These are phyloP conservation scores for Saccharomycopsis oosterbeekiorum DNA, from an alignment of 805 yeast genomes.

Conservation along the genomic window DNA sequence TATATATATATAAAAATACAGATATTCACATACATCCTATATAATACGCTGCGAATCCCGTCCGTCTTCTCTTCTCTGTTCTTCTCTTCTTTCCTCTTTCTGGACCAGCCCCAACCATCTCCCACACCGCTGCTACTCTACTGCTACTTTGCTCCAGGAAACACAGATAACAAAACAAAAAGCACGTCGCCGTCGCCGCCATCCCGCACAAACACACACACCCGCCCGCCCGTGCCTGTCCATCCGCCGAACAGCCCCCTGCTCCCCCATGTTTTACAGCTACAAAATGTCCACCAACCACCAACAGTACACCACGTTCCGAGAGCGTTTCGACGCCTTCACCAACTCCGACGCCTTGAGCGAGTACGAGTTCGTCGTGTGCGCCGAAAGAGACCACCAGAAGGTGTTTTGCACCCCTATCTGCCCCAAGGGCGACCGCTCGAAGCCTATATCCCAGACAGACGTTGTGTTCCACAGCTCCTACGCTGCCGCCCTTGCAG, in stretches of 20 bases:
- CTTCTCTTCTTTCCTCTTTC: no score
- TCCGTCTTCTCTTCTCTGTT: no score
- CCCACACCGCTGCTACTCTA: no score
- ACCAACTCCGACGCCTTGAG: neutral
- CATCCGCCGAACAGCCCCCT: neutral
- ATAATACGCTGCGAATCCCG: no score
- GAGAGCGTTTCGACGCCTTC: neutral
- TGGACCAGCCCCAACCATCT: no score
- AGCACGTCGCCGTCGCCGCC: no score
- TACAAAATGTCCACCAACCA: neutral
- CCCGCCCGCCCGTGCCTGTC: no score
- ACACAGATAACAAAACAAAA: no score
- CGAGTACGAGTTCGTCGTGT: conserved; percentile 37
- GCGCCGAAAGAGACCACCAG: conserved; percentile 31
- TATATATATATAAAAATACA: no score
- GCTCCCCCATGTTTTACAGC: neutral
- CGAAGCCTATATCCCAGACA: conserved; percentile 29
- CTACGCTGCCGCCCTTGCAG: conserved; percentile 32
- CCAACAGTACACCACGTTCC: neutral
- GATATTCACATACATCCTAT: no score
- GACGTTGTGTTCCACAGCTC: conserved; percentile 38
- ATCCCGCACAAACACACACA: no score
- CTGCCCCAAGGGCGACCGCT: conserved; percentile 41
- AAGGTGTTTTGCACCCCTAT: conserved; percentile 47
- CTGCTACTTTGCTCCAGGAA: no score